Evolutionary conservation across 352 stramenopile genomes (phyloP), one percentile per base, ranked within the genome.

Genomic region (Pythium biforme): DNA sequence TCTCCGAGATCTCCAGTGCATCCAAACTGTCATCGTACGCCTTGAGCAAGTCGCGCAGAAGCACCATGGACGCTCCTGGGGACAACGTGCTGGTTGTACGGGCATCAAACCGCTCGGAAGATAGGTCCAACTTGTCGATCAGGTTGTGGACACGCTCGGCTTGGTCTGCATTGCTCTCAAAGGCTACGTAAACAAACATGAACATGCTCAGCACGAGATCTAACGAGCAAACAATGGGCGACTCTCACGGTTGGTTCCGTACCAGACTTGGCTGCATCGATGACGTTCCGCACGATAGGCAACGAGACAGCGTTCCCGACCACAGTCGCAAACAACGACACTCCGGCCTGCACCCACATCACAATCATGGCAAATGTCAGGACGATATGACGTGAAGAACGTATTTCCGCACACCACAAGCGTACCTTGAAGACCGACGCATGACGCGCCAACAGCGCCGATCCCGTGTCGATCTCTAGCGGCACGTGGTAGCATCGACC

Each of bases 401-500:
- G n/a, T n/a, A n/a, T n/a, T n/a, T n/a, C n/a, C n/a, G n/a, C n/a
- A n/a, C n/a, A n/a, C n/a, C n/a, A 15, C 34, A 60, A 34, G 10
- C 39, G 5, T 17, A 59, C 53, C 41, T 59, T 47, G 5, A 59
- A 40, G 23, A 47, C 34, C 12, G 37, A 37, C 14, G 27, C 51
- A 20, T 67, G 41, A 33, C 54, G 17, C 11, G 52, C 60, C 11
- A 62, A 25, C 19, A 62, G 43, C 25, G 23, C 7, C 6, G 43
- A 23, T 0, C 52, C 39, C 17, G 59, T 54, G 9, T 62, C 34
- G 45, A 68, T 68, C 14, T 62, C 46, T 2, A 62, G 55, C 31
- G 61, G 61, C 26, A 43, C 26, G 27, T 68, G 61, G 47, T 52
- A 68, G 39, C 61, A 68, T 9, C 31, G 15, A 4, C 52, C 53